Base-by-base conservation (phyloP, 805 yeast species). In the Saccharomycopsis amapae region DNA sequence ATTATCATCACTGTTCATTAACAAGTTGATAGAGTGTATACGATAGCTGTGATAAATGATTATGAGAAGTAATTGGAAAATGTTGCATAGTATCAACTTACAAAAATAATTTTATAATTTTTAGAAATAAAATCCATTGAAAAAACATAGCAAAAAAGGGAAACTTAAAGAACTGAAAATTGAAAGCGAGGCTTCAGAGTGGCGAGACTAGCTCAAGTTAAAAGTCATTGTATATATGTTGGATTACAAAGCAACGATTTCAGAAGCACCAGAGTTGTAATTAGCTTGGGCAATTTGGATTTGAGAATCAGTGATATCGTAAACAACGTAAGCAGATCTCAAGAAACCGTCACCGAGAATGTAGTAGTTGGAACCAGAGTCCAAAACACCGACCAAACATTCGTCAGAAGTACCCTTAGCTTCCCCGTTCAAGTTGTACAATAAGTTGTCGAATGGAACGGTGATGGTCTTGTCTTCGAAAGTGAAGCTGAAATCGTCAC, bases 291-390 rank as follows among this genome's bases (percentile, higher is more conserved):
- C 85, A 57, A 82, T 53, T 3, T 84, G 76, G 32, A 82, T 65
- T 55, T 75, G 69, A 39, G 62, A 62, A 56, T 72, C 72, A 26
- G 78, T 85, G 42, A 79, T 62, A 59, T 83, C 82, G 60, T 73
- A 79, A 13, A 79, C 85, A 23, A 78, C 69, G 59, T 80, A 82
- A 2, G 81, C 79, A 47, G 74, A 69, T 42, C 78, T 65, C 51
- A 79, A 63, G 54, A 79, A 69, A 50, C 70, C 67, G 57, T 77
- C 83, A 40, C 85, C 85, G 35, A 79, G 62, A 39, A 76, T 64
- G 15, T 50, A 50, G 42, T 46, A 46, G 30, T 46, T 28, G 19
- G 49, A 19, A 7, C 38, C 39, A 19, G 46, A 43, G 23, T 32
- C 42, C 46, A 44, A 24, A 19, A 47, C 46, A 36, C 42, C 42